A percentile compares a stretch with the other conserved stretches of the same genome.
Conservation (phyloP, 345 rosid genomes). For the Citrus maxima region DNA sequence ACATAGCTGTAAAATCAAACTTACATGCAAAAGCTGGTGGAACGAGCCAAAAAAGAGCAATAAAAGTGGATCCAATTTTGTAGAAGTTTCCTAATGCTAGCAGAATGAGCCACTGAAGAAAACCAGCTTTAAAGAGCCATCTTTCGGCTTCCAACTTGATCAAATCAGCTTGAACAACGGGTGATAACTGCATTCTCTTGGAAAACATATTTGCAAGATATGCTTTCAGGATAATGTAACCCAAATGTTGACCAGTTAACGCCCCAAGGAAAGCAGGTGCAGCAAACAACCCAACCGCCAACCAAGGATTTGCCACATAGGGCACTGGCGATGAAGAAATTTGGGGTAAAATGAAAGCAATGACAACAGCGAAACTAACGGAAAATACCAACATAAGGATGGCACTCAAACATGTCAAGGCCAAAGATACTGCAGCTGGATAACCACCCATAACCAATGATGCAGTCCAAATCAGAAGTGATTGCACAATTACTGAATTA, state of each 20-base stretch:
- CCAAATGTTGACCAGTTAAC: conserved; percentile 79
- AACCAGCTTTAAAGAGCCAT: conserved; percentile 90
- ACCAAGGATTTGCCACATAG: conserved; percentile 77
- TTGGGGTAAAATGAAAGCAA: conserved; percentile 68
- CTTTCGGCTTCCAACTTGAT: conserved; percentile 88
- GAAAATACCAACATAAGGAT: conserved; percentile 71
- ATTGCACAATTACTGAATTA: conserved; percentile 78
- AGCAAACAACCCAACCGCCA: conserved; percentile 78
- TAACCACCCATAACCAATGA: conserved; percentile 91
- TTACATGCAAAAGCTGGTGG: conserved; percentile 97
- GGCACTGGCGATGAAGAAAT: conserved; percentile 78
- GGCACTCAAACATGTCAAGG: conserved; percentile 63
- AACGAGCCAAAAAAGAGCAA: conserved; percentile 84
- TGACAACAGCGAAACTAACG: conserved; percentile 56
- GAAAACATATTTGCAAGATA: conserved; percentile 47
- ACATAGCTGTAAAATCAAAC: conserved; percentile 22
- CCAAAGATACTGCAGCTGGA: conserved; percentile 60
- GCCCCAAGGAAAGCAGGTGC: conserved; percentile 93
- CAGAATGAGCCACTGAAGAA: conserved; percentile 83
- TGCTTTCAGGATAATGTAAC: conserved; percentile 50
- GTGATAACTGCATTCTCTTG: conserved; percentile 47
- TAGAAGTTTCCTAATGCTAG: conserved; percentile 66
- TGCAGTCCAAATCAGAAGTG: conserved; percentile 74
- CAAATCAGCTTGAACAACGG: conserved; percentile 45
- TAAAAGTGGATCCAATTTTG: conserved; percentile 69